A percentile compares a stretch with the other conserved stretches of the same genome.
phyloP scores from a whole-genome alignment of 2,329 filamentous ascomycete genomes.

The Hansfordia pulvinata region DNA sequence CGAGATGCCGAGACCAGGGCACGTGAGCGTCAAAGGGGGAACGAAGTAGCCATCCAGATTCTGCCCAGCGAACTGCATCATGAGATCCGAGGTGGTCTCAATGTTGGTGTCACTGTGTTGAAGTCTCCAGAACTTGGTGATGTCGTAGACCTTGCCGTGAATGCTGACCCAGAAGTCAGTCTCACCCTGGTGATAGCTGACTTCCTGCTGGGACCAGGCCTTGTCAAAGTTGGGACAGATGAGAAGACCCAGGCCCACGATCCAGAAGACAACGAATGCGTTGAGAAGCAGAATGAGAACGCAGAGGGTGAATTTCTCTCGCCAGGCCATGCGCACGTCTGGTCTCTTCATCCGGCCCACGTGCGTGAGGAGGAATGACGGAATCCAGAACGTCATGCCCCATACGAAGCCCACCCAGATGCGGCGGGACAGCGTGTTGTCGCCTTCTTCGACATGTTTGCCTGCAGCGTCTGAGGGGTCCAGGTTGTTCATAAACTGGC shows the following conservation, averaged over 20 bases:
- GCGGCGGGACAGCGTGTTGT: constrained; percentile 50
- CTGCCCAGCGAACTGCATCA: constrained; percentile 66
- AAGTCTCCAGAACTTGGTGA: constrained; percentile 73
- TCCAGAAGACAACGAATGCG: constrained; percentile 76
- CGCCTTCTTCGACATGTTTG: constrained; percentile 61
- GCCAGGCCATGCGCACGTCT: constrained; percentile 93
- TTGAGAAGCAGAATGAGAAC: constrained; percentile 74
- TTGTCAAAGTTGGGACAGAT: constrained; percentile 89
- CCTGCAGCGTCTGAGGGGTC: constrained; percentile 69
- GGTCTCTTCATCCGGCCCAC: constrained; percentile 93
- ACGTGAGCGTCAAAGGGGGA: constrained; percentile 62
- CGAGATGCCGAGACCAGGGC: constrained; percentile 55
- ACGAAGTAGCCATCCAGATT: constrained; percentile 79
- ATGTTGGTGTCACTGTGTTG: constrained; percentile 67
- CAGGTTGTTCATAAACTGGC: constrained; percentile 52
- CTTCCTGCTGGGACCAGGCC: constrained; percentile 63
- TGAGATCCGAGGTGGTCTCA: constrained; percentile 45
- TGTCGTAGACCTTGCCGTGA: constrained; percentile 81
- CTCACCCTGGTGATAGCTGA: constrained; percentile 54
- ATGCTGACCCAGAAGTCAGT: constrained; percentile 80
- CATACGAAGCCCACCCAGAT: constrained; percentile 75
- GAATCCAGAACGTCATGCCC: constrained; percentile 87
- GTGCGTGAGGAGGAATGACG: constrained; percentile 66
- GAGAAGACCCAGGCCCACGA: constrained; percentile 70
- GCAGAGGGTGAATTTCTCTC: constrained; percentile 82